Percentiles rank a stretch among this genome's conserved stretches.
phyloP scores from a whole-genome alignment of 2,329 filamentous ascomycete species.

The Ophiosphaerella korrae region DNA sequence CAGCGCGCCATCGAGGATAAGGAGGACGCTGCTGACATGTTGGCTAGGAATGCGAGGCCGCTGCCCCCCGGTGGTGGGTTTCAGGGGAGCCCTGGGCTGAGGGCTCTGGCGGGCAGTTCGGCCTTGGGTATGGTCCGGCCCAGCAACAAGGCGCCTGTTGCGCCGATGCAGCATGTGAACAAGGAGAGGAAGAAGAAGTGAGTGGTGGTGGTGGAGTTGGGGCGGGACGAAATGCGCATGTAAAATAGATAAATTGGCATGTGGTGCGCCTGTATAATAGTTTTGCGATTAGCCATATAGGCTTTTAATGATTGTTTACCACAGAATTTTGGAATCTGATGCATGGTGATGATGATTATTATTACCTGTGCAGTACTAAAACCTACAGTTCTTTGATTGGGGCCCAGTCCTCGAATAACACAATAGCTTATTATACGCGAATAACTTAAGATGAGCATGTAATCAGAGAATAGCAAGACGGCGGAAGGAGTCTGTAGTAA shows the following conservation, averaged over 20 bases:
- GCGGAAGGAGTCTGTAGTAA: too few species aligned
- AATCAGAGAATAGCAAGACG: too few species aligned
- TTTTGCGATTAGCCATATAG: too few species aligned
- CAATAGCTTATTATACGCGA: too few species aligned
- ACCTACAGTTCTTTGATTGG: too few species aligned
- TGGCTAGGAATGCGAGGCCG: not conserved
- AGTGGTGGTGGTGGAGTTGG: not conserved
- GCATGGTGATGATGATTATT: too few species aligned
- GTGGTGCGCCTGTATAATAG: too few species aligned
- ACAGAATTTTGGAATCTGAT: too few species aligned
- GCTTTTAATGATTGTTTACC: too few species aligned
- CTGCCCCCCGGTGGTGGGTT: not conserved
- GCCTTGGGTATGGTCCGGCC: constrained; percentile 21
- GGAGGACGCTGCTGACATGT: not conserved
- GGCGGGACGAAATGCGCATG: not conserved
- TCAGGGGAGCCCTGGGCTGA: not conserved
- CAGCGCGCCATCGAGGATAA: not conserved
- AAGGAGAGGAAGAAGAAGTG: constrained; percentile 7
- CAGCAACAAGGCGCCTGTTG: constrained; percentile 21
- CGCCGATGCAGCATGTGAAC: constrained; percentile 25
- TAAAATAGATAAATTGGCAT: not conserved
- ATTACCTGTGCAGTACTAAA: too few species aligned
- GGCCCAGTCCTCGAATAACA: too few species aligned
- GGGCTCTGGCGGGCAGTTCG: constrained; percentile 10
- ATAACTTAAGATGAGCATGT: too few species aligned